A percentile compares a stretch with the other conserved stretches of the same genome.
phyloP scores from a whole-genome alignment of 257 asterid species.

The Petrea volubilis region DNA sequence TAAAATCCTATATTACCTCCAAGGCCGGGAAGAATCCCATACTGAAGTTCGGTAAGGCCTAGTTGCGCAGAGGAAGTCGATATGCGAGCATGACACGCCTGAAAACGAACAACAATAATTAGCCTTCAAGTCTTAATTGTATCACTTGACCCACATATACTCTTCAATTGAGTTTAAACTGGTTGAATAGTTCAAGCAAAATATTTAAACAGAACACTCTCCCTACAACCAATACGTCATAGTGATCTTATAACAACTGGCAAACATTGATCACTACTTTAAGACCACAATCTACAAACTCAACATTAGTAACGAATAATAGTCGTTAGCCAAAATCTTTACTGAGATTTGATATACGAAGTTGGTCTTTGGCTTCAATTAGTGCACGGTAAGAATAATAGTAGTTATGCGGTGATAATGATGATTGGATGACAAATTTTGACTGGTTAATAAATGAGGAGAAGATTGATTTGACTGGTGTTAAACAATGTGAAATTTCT shows the following conservation, averaged over 20 bases:
- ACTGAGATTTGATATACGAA: neutral
- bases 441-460: neutral
- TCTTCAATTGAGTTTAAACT: neutral
- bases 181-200: neutral
- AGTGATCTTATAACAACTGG: too few species aligned
- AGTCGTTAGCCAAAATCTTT: too few species aligned
- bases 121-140: neutral
- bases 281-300: too few species aligned
- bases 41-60: slow-evolving; percentile 58
- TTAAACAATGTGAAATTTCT: neutral
- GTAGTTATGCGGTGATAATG: neutral
- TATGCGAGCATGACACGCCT: slow-evolving; percentile 67
- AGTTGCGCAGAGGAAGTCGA: slow-evolving; percentile 54
- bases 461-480: neutral
- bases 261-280: too few species aligned
- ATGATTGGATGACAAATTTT: neutral
- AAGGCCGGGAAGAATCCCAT: slow-evolving; percentile 61
- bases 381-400: neutral
- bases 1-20: slow-evolving; percentile 43
- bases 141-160: neutral
- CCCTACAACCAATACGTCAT: neutral
- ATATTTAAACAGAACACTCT: neutral
- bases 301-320: too few species aligned
- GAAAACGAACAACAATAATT: slow-evolving; percentile 16
- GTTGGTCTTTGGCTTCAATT: neutral